These are phyloP conservation scores for Ploettnerulaceae sp. DNA, from an alignment of 2,329 filamentous ascomycete species.

Conservation along the genomic window DNA sequence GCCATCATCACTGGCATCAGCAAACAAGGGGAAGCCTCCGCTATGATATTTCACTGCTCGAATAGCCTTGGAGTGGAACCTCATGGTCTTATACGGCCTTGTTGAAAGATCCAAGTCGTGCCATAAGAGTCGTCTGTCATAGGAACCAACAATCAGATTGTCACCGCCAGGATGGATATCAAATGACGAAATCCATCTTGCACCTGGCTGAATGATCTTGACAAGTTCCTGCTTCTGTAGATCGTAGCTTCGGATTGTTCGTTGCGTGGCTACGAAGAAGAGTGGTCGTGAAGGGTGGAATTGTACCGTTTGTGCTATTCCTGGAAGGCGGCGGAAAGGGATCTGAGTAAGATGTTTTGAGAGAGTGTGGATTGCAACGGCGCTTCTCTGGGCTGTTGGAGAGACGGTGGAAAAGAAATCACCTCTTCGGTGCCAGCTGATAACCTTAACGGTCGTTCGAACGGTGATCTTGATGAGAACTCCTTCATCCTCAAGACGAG, in stretches of 20 bases:
- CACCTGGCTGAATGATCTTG: slow-evolving; percentile 89
- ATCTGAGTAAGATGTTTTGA: slow-evolving; percentile 93
- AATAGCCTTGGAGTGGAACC: slow-evolving; percentile 91
- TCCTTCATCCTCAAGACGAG: slow-evolving; percentile 68
- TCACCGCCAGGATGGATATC: slow-evolving; percentile 91
- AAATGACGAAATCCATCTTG: slow-evolving; percentile 90
- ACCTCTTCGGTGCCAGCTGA: slow-evolving; percentile 90
- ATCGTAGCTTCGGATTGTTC: slow-evolving; percentile 90
- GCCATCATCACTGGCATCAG: slow-evolving; percentile 92
- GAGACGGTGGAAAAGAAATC: slow-evolving; percentile 94
- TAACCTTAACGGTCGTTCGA: slow-evolving; percentile 73
- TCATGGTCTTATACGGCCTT: slow-evolving; percentile 91
- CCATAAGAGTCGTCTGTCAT: slow-evolving; percentile 91
- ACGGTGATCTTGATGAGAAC: slow-evolving; percentile 79
- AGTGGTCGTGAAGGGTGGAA: slow-evolving; percentile 93
- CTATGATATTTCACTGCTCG: slow-evolving; percentile 84
- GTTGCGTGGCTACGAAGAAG: slow-evolving; percentile 94
- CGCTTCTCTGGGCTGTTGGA: slow-evolving; percentile 68
- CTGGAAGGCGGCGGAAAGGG: slow-evolving; percentile 76
- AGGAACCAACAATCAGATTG: slow-evolving; percentile 90
- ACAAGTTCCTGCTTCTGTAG: slow-evolving; percentile 85
- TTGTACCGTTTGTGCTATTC: slow-evolving; percentile 77
- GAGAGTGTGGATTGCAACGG: slow-evolving; percentile 90
- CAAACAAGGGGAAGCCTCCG: slow-evolving; percentile 75
- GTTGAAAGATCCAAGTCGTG: slow-evolving; percentile 91